Evolutionary conservation across 768 basidiomycete species (phyloP).

Genomic region (Mycena alexandri): DNA sequence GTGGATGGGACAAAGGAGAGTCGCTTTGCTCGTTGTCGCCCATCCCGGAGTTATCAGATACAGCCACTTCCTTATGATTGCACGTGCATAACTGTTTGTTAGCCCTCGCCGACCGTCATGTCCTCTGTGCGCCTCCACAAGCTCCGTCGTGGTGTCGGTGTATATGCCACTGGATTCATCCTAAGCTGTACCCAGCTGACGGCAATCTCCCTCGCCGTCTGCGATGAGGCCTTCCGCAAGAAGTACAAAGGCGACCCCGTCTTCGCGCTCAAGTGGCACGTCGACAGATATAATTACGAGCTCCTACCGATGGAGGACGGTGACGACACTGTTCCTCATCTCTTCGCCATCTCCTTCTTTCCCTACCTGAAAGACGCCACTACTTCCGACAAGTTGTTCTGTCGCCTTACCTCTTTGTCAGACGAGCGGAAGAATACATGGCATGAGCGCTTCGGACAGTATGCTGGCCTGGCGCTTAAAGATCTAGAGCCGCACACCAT

Average conservation of each 20-base stretch:
- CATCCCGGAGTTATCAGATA: no score
- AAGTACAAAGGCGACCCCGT: no score
- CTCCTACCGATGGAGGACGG: slow-evolving; percentile 18
- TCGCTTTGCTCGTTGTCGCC: no score
- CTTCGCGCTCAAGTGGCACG: slow-evolving; percentile 14
- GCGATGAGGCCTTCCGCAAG: neutral
- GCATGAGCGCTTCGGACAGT: slow-evolving; percentile 1
- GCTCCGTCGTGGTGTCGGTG: slow-evolving; percentile 2
- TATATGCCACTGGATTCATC: slow-evolving; percentile 16
- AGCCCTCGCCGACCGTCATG: no score
- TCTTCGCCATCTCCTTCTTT: slow-evolving; percentile 17
- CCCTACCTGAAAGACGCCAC: slow-evolving; percentile 7
- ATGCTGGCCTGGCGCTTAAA: slow-evolving; percentile 4
- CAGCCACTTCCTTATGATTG: no score
- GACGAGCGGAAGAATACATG: slow-evolving; percentile 15
- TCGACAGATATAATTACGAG: slow-evolving; percentile 6
- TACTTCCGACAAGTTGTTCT: slow-evolving; percentile 2
- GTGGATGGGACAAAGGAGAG: no score
- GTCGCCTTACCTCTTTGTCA: neutral
- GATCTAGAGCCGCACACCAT: slow-evolving; percentile 2
- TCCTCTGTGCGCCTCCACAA: slow-evolving; percentile 6
- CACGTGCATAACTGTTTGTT: no score
- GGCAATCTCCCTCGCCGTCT: slow-evolving; percentile 1
- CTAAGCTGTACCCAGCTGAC: neutral
- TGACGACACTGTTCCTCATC: slow-evolving; percentile 1